Evolutionary conservation across 2,329 filamentous ascomycete species (phyloP), one percentile per base, ranked within the genome.

Genomic region (Ceratocystis cubensis): DNA sequence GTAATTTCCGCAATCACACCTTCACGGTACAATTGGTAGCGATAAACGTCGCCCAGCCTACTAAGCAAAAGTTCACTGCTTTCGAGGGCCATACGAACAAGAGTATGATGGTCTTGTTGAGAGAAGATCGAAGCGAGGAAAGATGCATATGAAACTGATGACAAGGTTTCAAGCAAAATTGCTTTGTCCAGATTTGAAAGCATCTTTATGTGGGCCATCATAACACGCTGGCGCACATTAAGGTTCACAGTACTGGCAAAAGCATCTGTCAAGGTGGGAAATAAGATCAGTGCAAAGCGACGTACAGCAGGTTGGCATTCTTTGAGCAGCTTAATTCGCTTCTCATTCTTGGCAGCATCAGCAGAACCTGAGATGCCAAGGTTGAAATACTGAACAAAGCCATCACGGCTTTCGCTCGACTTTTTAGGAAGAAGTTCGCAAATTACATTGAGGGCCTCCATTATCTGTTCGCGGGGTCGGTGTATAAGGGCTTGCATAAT

Each of bases 401-500:
- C 77, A 7, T 48, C 37, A 59, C 46, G 44, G 63, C 17, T 56
- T 22, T 62, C 75, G 56, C 75, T 74, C 17, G 78, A 74, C 63
- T 80, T 80, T 59, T 74, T 69, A 1, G 93, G 92, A 45, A 99
- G 81, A 37, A 99, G 80, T 77, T 99, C 94, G 78, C 94, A 96
- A 70, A 99, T 91, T 70, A 99, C 91, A 74, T 97, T 97, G 69
- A 99, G 82, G 1, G 95, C 96, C 78, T 99, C 94, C 71, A 93
- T 94, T 20, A 99, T 89, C 76, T 99, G 94, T 71, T 99, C 95
- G 66, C 92, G 87, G 5, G 94, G 94, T 50, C 93, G 87, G 73
- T 97, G 94, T 64, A 99, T 96, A 69, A 99, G 81, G 46, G 95
- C 91, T 77, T 99, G 94, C 95, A 99, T 99, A 72, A 99, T 94